Base-by-base conservation (phyloP, 2,329 filamentous ascomycete genomes). In the Chaetomium sp. region DNA sequence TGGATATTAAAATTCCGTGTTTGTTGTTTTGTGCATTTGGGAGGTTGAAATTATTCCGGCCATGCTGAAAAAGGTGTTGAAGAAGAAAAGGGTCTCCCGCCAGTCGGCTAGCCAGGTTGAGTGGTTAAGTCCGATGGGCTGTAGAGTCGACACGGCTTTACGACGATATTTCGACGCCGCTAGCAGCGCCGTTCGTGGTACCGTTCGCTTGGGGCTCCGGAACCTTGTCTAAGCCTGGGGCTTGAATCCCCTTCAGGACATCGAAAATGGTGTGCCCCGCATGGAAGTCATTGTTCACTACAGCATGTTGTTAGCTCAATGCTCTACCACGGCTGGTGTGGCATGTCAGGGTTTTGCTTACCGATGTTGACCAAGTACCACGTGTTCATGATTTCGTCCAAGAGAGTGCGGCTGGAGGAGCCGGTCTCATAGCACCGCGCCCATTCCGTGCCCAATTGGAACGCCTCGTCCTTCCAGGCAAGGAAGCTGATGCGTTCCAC, bases 381-480 rank as follows among this genome's bases (percentile, higher is more conserved):
- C 52, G 84, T 85, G 58, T 92, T 85, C 83, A 96, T 94, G 59
- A 97, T 79, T 53, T 81, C 79, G 64, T 91, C 82, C 61, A 99
- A 88, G 59, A 97, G 73, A 59, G 85, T 80, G 53, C 92, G 83
- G 68, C 89, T 95, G 36, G 88, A 84, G 60, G 85, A 91, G 56
- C 78, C 77, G 58, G 86, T 78, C 40, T 91, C 83, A 68, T 95
- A 90, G 70, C 94, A 99, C 66, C 89, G 89, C 27, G 89, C 89
- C 94, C 94, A 99, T 68, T 99, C 91, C 56, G 87, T 81, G 53
- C 94, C 94, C 8, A 99, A 80, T 59, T 89, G 84, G 77, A 91
- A 99, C 12, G 95, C 95, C 73, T 99, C 94, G 64, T 99, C 94
- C 74, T 95, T 95, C 94, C 94, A 99, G 2, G 94, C 94, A 53